Percentiles rank a stretch among this genome's conserved stretches.
Conservation (phyloP, 805 yeast genomes). For the Candida ulmi region DNA sequence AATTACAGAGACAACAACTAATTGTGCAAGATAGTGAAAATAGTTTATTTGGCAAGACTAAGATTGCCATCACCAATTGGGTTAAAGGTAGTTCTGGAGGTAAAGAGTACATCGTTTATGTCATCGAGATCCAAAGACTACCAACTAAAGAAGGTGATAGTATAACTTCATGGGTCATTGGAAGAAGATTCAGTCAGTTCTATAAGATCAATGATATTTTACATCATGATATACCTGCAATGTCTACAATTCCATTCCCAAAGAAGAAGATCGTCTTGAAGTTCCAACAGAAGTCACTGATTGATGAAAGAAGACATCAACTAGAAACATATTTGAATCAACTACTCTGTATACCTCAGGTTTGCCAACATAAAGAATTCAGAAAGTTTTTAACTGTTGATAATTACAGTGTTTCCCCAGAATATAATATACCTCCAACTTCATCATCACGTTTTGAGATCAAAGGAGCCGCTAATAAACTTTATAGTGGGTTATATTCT, state of each 20-base stretch:
- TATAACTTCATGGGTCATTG: conserved; percentile 84
- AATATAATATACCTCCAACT: neutral
- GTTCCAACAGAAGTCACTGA: conserved; percentile 57
- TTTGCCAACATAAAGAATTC: conserved; percentile 69
- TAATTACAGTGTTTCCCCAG: conserved; percentile 11
- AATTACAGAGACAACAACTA: conserved; percentile 71
- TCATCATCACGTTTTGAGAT: conserved; percentile 9
- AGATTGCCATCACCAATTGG: conserved; percentile 41
- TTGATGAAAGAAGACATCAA: conserved; percentile 56
- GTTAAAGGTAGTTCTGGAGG: conserved; percentile 49
- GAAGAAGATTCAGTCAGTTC: conserved; percentile 83
- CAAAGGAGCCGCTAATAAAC: conserved; percentile 16
- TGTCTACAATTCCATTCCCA: conserved; percentile 46
- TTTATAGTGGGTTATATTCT: conserved; percentile 16
- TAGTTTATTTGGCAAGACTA: conserved; percentile 63
- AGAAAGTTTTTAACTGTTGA: conserved; percentile 62
- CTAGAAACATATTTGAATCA: conserved; percentile 58
- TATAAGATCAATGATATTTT: conserved; percentile 63
- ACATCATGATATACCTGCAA: conserved; percentile 43
- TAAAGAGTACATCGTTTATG: conserved; percentile 60
- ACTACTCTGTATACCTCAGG: conserved; percentile 55
- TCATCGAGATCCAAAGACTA: conserved; percentile 66
- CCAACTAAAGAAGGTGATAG: conserved; percentile 34
- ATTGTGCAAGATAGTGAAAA: conserved; percentile 79
- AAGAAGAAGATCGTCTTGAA: conserved; percentile 63